Evolutionary conservation across 768 basidiomycete genomes (phyloP), one percentile per base, ranked within the genome.

Genomic region (Cantharellus cinnabarinus): DNA sequence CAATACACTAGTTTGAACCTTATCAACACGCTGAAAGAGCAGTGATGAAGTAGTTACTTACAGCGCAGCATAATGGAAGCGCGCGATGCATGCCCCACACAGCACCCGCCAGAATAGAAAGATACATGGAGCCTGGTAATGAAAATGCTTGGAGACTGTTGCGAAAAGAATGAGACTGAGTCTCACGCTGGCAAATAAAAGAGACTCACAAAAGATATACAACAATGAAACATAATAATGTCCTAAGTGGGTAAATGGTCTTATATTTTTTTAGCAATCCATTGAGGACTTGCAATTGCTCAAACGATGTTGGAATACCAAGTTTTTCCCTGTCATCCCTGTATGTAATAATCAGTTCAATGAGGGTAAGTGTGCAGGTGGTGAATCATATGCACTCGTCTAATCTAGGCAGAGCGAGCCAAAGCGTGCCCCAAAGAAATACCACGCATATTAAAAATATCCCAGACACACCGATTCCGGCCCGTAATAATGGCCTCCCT

Each of bases 41-140:
- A 40, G 15, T 7, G 15, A n/a, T 4, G 3, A 4, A 53, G 35
- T 42, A n/a, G n/a, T 38, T 4, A 67, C 72, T 64, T 56, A 74
- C 73, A n/a, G 83, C 78, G 65, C 93, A 97, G 5, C 85, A 85
- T n/a, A 98, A 77, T 3, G 87, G 84, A 3, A 97, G 76, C 0
- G 93, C 93, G 5, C 81, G 72, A 2, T 86, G 71, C 38, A 94
- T 82, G 42, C 93, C 93, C 82, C 90, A 98, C 2, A 95, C 85
- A 0, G 94, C 94, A 41, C 94, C 94, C 20, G 87, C 91, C 7
- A 97, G 80, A 66, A 98, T 95, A 58, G 90, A 90, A 54, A 98
- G 79, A 68, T 98, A 98, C 91, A 98, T 94, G 50, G 90, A 94
- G 1, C 93, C 93, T 0, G 94, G 93, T 10, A 97, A 77, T 4